These are phyloP conservation scores for Termitomyces eurrhizus DNA, from an alignment of 768 basidiomycete genomes.

Conservation along the genomic window DNA sequence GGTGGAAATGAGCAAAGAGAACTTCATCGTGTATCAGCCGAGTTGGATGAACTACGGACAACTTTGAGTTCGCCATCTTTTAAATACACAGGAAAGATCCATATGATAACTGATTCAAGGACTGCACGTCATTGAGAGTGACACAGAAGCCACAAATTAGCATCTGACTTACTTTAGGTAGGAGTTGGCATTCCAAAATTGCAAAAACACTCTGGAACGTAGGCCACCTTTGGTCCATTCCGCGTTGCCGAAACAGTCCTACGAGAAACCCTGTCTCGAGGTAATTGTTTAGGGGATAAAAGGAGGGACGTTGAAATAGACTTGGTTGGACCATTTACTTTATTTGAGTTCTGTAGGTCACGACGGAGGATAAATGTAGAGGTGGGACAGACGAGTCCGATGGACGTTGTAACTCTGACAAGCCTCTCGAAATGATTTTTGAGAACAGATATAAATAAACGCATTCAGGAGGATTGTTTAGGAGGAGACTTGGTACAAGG, in stretches of 20 bases:
- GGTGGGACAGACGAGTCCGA: neutral
- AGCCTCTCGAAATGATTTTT: neutral
- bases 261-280: neutral
- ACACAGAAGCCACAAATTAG: neutral
- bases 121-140: neutral
- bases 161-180: neutral
- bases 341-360: no score
- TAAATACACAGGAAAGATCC: neutral
- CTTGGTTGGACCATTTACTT: neutral
- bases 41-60: neutral
- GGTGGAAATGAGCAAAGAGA: slow-evolving; percentile 2
- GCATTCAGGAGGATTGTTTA: neutral
- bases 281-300: neutral
- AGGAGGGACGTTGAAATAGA: neutral
- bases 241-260: neutral
- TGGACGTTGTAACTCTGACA: neutral
- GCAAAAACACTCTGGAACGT: neutral
- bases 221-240: neutral
- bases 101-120: neutral
- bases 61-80: neutral
- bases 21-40: slow-evolving; percentile 8
- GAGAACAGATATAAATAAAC: neutral
- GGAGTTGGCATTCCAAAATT: neutral
- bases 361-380: neutral
- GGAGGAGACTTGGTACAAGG: neutral